Evolutionary conservation across 768 basidiomycete genomes (phyloP).

Genomic region (Cystofilobasidium ferigula): DNA sequence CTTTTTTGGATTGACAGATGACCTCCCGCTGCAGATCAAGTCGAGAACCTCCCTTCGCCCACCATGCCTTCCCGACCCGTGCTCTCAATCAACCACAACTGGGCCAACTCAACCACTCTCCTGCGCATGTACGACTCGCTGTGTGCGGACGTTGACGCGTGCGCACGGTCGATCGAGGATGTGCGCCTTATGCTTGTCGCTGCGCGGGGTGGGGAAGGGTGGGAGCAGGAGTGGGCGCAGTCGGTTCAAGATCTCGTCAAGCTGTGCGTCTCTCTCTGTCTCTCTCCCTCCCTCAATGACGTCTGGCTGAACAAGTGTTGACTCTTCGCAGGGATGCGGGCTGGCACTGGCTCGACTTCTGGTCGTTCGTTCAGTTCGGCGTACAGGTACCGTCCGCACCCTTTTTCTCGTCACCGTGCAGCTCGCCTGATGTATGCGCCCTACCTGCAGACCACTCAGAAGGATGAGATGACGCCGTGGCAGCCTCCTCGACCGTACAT

Average conservation of each 20-base stretch:
- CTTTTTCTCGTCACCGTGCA: too few species aligned
- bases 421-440: too few species aligned
- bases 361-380: slow-evolving; percentile 8
- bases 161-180: slow-evolving; percentile 13
- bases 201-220: not conserved
- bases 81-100: slow-evolving; percentile 40
- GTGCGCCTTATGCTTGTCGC: not conserved
- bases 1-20: not conserved
- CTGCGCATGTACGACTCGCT: slow-evolving; percentile 7
- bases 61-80: not conserved
- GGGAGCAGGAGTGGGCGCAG: slow-evolving; percentile 14
- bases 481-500: slow-evolving; percentile 2
- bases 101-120: slow-evolving; percentile 19
- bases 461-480: not conserved
- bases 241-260: slow-evolving; percentile 14
- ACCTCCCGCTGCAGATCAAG: not conserved
- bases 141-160: not conserved
- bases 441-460: not conserved
- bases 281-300: not conserved
- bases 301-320: not conserved
- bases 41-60: slow-evolving; percentile 1
- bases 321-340: slow-evolving; percentile 5
- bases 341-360: slow-evolving; percentile 22
- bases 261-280: not conserved
- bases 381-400: not conserved